Evolutionary conservation across 306 rosid species (phyloP).

Genomic region (Vigna mungo): DNA sequence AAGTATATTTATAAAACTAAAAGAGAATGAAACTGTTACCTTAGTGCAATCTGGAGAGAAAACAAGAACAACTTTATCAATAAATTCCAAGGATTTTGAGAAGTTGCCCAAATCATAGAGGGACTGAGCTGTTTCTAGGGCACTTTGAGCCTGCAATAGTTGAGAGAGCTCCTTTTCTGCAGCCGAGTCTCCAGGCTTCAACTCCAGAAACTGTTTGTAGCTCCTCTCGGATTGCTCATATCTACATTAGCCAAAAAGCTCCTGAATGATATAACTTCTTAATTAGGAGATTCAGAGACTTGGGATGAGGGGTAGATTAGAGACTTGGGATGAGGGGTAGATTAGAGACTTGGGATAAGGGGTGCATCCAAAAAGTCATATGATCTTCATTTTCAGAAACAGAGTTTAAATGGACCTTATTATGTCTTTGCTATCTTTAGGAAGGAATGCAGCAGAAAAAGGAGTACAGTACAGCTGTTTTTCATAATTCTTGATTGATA

Average conservation of each 20-base stretch:
- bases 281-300: conserved; percentile 76
- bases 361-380: conserved; percentile 24
- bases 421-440: conserved; percentile 23
- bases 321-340: conserved; percentile 5
- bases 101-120: conserved; percentile 67
- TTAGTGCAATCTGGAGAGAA: conserved; percentile 91
- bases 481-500: conserved; percentile 6
- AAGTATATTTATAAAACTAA: conserved; percentile 2
- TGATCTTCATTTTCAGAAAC: conserved; percentile 36
- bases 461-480: conserved; percentile 18
- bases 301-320: conserved; percentile 42
- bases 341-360: conserved; percentile 23
- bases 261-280: conserved; percentile 94
- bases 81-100: conserved; percentile 83
- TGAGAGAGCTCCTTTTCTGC: conserved; percentile 96
- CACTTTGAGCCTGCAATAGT: conserved; percentile 82
- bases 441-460: neutral
- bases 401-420: conserved; percentile 17
- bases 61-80: conserved; percentile 92
- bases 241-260: conserved; percentile 99
- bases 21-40: conserved; percentile 53
- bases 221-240: conserved; percentile 89
- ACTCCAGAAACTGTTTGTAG: conserved; percentile 79
- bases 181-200: conserved; percentile 71
- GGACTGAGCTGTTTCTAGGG: conserved; percentile 79